Evolutionary conservation across 2,329 filamentous ascomycete genomes (phyloP), one percentile per base, ranked within the genome.

Genomic region (Fusarium equiseti): DNA sequence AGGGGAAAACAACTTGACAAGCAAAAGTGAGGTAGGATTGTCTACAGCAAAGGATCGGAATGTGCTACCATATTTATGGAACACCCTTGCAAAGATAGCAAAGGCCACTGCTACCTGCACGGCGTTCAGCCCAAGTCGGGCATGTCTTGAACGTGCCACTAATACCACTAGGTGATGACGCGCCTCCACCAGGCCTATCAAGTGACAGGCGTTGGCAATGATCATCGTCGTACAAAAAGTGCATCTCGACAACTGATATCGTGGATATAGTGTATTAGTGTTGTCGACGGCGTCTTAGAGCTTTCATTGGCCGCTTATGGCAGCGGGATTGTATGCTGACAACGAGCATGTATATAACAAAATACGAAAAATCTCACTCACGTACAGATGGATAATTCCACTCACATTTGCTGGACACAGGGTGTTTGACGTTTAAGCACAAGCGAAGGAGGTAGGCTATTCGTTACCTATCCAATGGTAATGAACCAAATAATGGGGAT

Each of bases 31-130:
- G 44, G 50, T 20, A 27, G 22, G 38, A 67, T 54, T 50, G 53
- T 40, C 24, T 22, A 32, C 32, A 48, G 32, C 7, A 32, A 43
- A 24, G 26, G 26, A 50, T 40, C 20, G 55, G 29, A 64, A 44
- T 63, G 57, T 45, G 29, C 16, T 20, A 31, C 27, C 24, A 32
- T 54, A 67, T 63, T 66, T 66, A 66, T 66, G 56, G 55, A 66
- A 62, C 55, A 58, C 56, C 64, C 58, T 58, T 61, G 58, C 18
- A 24, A 48, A 40, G 42, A 55, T n/a, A 27, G 48, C 20, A 31
- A 46, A 35, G 22, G 53, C 22, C 29, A 27, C 31, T 35, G 45
- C 26, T 46, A 54, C 13, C 15, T 32, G 26, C 45, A 44, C 29
- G 24, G 53, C 32, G 13, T 59, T 65, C 60, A 40, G 38, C 27